phyloP scores from a whole-genome alignment of 768 basidiomycete species.

The Suillus subalutaceus region DNA sequence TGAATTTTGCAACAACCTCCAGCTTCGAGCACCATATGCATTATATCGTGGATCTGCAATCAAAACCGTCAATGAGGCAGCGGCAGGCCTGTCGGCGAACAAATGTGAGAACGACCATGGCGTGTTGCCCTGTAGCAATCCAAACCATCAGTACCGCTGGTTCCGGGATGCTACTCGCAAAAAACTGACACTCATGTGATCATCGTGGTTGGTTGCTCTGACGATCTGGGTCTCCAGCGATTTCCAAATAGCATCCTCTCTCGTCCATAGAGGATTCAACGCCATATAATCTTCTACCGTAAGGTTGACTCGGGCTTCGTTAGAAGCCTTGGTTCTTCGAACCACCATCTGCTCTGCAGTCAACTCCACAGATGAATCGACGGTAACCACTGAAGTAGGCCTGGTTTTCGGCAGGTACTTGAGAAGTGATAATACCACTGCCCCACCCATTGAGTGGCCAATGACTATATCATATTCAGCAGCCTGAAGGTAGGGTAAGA shows the following conservation, averaged over 20 bases:
- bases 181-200: slow-evolving; percentile 8
- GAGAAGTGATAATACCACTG: slow-evolving; percentile 18
- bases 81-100: slow-evolving; percentile 11
- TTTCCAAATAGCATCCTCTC: slow-evolving; percentile 13
- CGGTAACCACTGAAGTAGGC: slow-evolving; percentile 17
- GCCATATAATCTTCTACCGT: slow-evolving; percentile 5
- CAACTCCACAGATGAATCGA: slow-evolving; percentile 19
- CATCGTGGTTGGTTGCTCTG: slow-evolving; percentile 3
- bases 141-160: neutral
- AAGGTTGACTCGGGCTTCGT: neutral
- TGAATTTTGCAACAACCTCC: slow-evolving; percentile 14
- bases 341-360: slow-evolving; percentile 1
- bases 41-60: slow-evolving; percentile 11
- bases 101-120: slow-evolving; percentile 22
- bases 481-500: slow-evolving; percentile 8
- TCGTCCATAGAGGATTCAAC: slow-evolving; percentile 11
- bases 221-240: slow-evolving; percentile 11
- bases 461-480: slow-evolving; percentile 15
- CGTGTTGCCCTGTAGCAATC: slow-evolving; percentile 14
- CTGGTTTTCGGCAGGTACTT: slow-evolving; percentile 17
- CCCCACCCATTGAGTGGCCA: slow-evolving; percentile 25
- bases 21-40: slow-evolving; percentile 7
- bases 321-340: neutral
- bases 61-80: slow-evolving; percentile 12
- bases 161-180: slow-evolving; percentile 1